Evolutionary conservation across 768 basidiomycete species (phyloP).

Genomic region (Termitomyces titanicus): DNA sequence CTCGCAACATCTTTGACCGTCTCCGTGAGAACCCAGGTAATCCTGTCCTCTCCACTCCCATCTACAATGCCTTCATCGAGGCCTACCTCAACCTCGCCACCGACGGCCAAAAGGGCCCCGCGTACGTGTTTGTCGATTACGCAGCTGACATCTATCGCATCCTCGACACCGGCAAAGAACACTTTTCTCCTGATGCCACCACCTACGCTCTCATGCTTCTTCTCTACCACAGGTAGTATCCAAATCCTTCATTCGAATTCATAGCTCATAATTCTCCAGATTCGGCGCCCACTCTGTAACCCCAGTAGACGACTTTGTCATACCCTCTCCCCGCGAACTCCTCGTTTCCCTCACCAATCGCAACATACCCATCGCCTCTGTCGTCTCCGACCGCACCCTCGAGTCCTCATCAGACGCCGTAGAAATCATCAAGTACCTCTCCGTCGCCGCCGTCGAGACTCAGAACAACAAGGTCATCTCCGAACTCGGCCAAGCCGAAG

Average conservation of each 20-base stretch:
- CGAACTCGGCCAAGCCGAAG: conserved; percentile 55
- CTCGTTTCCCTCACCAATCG: conserved; percentile 45
- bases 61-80: conserved; percentile 68
- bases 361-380: conserved; percentile 42
- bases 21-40: conserved; percentile 38
- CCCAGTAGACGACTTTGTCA: conserved; percentile 13
- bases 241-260: not conserved
- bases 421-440: conserved; percentile 51
- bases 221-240: conserved; percentile 47
- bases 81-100: conserved; percentile 67
- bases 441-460: conserved; percentile 55
- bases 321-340: conserved; percentile 27
- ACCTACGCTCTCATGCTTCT: conserved; percentile 73
- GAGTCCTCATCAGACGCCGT: conserved; percentile 52
- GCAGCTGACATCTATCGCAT: conserved; percentile 56
- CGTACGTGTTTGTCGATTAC: conserved; percentile 58
- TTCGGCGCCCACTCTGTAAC: conserved; percentile 32
- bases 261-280: conserved; percentile 20
- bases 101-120: conserved; percentile 33
- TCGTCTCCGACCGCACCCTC: conserved; percentile 59
- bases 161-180: conserved; percentile 49
- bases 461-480: conserved; percentile 46
- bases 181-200: conserved; percentile 44
- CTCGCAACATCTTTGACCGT: conserved; percentile 66
- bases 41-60: conserved; percentile 34